A percentile compares a stretch with the other conserved stretches of the same genome.
phyloP scores from a whole-genome alignment of 2,329 filamentous ascomycete species.

The Cladophialophora bantiana region DNA sequence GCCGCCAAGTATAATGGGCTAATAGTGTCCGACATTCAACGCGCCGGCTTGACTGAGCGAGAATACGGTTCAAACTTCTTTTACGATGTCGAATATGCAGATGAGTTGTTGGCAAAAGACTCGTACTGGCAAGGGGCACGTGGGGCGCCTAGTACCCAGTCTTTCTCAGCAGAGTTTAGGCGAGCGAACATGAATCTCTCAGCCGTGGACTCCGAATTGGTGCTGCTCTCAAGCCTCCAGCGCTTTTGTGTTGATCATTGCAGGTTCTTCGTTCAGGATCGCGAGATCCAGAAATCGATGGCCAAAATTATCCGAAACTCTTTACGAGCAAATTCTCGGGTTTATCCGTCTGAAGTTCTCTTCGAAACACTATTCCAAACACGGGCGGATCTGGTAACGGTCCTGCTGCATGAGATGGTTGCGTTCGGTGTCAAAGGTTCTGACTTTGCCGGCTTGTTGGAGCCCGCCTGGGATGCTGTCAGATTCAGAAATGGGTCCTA shows the following conservation, averaged over 20 bases:
- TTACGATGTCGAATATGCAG: constrained; percentile 79
- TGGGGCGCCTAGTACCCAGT: constrained; percentile 24
- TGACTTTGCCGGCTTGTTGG: constrained; percentile 63
- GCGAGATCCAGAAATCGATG: constrained; percentile 71
- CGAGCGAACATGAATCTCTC: constrained; percentile 90
- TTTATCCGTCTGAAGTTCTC: constrained; percentile 77
- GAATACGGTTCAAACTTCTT: constrained; percentile 79
- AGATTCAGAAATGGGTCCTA: constrained; percentile 63
- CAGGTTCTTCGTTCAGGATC: constrained; percentile 61
- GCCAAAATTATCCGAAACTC: constrained; percentile 78
- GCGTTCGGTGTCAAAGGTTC: constrained; percentile 58
- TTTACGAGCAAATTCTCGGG: constrained; percentile 76
- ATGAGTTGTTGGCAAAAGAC: constrained; percentile 78
- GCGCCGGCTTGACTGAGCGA: constrained; percentile 70
- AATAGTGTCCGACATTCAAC: constrained; percentile 79
- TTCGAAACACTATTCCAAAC: constrained; percentile 78
- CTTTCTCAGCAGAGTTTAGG: constrained; percentile 79
- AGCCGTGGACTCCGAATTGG: constrained; percentile 82
- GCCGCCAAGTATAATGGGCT: constrained; percentile 76
- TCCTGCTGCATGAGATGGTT: constrained; percentile 80
- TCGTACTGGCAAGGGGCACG: constrained; percentile 75
- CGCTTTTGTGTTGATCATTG: constrained; percentile 84
- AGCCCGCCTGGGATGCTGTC: constrained; percentile 67
- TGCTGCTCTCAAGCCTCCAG: constrained; percentile 86
- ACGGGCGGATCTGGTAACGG: constrained; percentile 80